Percentiles rank a stretch among this genome's conserved stretches.
phyloP scores from a whole-genome alignment of 2,329 filamentous ascomycete species.

The Daldinia sp. region DNA sequence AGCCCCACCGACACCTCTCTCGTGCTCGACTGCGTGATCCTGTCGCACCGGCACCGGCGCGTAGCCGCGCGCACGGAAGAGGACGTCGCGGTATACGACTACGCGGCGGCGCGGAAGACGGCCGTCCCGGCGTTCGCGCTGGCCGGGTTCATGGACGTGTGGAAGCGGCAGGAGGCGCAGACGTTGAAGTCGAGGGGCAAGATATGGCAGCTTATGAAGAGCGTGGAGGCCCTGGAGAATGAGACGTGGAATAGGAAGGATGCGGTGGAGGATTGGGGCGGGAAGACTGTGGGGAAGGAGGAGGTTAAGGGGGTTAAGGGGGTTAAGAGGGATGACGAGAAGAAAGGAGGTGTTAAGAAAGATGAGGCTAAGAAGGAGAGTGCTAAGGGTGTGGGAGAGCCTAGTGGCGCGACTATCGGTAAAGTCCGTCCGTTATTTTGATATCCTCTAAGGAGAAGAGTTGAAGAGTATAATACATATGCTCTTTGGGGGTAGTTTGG shows the following conservation, averaged over 20 bases:
- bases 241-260: slow-evolving; percentile 76
- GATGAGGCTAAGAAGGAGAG: background rate
- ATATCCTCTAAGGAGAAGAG: no score
- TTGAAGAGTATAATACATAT: no score
- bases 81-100: slow-evolving; percentile 83
- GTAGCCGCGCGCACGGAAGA: slow-evolving; percentile 78
- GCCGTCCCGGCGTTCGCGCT: slow-evolving; percentile 68
- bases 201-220: slow-evolving; percentile 64
- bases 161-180: slow-evolving; percentile 67
- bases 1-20: slow-evolving; percentile 57
- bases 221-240: slow-evolving; percentile 70
- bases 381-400: no score
- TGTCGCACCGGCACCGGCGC: slow-evolving; percentile 79
- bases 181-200: slow-evolving; percentile 59
- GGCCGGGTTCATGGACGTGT: slow-evolving; percentile 66
- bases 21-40: slow-evolving; percentile 66
- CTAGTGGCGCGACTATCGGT: no score
- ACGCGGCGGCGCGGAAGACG: slow-evolving; percentile 64
- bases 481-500: no score
- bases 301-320: slow-evolving; percentile 60
- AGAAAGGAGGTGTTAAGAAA: background rate
- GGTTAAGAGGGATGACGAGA: background rate
- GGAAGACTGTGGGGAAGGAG: slow-evolving; percentile 74
- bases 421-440: no score
- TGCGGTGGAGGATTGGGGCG: slow-evolving; percentile 74